Conservation (phyloP, 345 rosid species). For the Schrenkiella parvula region DNA sequence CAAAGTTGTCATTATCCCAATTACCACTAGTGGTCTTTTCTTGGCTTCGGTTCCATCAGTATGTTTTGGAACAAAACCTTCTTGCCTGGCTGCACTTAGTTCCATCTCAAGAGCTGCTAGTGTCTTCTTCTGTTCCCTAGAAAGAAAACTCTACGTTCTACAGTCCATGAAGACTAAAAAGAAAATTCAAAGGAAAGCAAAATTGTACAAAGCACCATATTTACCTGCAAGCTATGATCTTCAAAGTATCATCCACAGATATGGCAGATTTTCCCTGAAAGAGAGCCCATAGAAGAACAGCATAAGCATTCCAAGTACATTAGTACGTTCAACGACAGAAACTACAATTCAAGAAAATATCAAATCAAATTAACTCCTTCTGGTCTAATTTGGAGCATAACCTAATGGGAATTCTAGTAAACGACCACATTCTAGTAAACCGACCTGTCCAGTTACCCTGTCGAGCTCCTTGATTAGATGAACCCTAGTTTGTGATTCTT, state of each 20-base stretch:
- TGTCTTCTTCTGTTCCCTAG: slow-evolving; percentile 85
- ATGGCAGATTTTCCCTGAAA: slow-evolving; percentile 75
- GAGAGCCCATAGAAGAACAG: background rate
- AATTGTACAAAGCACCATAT: background rate
- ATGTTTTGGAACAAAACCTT: slow-evolving; percentile 50
- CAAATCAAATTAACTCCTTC: background rate
- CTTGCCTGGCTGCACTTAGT: slow-evolving; percentile 55
- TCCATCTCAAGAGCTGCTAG: slow-evolving; percentile 66
- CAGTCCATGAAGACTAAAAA: background rate
- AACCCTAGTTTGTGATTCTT: slow-evolving; percentile 80
- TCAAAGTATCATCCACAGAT: slow-evolving; percentile 86
- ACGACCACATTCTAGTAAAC: slow-evolving; percentile 9
- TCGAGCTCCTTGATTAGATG: slow-evolving; percentile 71
- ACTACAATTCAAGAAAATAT: no score
- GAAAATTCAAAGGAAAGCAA: background rate
- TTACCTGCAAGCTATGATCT: slow-evolving; percentile 88
- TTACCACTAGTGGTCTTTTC: slow-evolving; percentile 64
- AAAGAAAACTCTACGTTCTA: slow-evolving; percentile 1
- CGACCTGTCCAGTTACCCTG: slow-evolving; percentile 68
- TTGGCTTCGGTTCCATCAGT: slow-evolving; percentile 34
- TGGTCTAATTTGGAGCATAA: no score
- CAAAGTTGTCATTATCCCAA: slow-evolving; percentile 68
- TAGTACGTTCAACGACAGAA: no score
- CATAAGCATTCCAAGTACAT: slow-evolving; percentile 4
- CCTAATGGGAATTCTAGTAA: background rate